phyloP scores from a whole-genome alignment of 129 eudicot species.

The Centella asiatica region DNA sequence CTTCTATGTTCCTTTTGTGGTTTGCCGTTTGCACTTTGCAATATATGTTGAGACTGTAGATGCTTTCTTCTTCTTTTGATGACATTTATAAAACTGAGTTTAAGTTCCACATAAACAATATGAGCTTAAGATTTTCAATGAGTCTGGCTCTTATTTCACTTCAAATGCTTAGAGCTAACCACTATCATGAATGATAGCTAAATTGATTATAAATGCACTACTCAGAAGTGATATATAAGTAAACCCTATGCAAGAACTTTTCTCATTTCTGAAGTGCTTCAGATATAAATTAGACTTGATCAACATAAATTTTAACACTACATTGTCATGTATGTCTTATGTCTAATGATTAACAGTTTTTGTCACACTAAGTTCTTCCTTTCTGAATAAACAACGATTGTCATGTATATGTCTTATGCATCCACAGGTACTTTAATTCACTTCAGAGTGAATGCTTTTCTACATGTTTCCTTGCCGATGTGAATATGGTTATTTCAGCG shows the following conservation, averaged over 20 bases:
- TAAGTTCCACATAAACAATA: not conserved
- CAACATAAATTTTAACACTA: not conserved
- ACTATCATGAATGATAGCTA: not conserved
- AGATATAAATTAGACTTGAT: not conserved
- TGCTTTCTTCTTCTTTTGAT: not conserved
- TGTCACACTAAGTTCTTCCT: conserved; percentile 11
- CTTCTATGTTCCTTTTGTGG: not conserved
- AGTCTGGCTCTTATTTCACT: not conserved
- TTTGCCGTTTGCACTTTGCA: not conserved
- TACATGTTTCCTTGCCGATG: conserved; percentile 78
- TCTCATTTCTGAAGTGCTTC: not conserved
- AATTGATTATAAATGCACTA: not conserved
- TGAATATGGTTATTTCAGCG: conserved; percentile 97
- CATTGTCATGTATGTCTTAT: not conserved
- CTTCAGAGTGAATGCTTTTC: conserved; percentile 99
- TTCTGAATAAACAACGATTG: conserved; percentile 3
- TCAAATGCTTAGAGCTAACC: not conserved
- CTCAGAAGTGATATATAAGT: not conserved
- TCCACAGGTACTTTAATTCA: conserved; percentile 94
- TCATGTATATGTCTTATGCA: conserved; percentile 4
- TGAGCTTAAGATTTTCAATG: not conserved
- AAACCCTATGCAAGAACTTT: not conserved
- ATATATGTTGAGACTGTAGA: not conserved
- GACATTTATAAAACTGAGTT: not conserved
- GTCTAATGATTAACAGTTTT: not conserved